Percentiles rank a stretch among this genome's conserved stretches.
Evolutionary conservation across 352 stramenopile genomes (phyloP).

Genomic region (Pythium biforme): DNA sequence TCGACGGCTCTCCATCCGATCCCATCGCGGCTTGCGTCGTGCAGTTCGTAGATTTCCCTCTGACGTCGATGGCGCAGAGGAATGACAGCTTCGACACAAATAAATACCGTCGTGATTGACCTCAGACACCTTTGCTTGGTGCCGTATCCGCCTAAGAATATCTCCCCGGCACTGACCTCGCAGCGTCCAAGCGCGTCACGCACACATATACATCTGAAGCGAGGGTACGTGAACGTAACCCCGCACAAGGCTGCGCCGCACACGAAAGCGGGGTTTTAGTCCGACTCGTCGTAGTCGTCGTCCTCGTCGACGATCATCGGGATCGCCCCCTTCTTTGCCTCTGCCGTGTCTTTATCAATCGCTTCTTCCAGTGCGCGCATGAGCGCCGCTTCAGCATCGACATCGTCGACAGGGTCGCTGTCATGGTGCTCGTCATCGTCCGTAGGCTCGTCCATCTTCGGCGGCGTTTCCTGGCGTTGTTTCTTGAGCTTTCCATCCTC

Average conservation of each 20-base stretch:
- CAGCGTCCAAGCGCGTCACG: not conserved
- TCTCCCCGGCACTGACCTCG: not conserved
- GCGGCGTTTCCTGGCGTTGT: conserved; percentile 3
- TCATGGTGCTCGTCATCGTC: not conserved
- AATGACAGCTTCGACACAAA: not conserved
- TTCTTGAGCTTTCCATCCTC: conserved; percentile 6
- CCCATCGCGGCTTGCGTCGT: not conserved
- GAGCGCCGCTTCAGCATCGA: conserved; percentile 14
- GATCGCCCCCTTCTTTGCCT: not conserved
- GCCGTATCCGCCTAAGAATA: conserved; percentile 11
- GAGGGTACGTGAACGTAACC: not conserved
- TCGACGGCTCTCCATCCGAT: conserved; percentile 7
- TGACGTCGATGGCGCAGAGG: not conserved
- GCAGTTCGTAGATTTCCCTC: not conserved
- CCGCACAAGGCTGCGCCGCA: not conserved
- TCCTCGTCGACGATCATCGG: conserved; percentile 19
- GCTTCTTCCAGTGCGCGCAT: conserved; percentile 20
- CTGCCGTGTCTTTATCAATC: conserved; percentile 7
- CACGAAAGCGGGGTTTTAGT: conserved; percentile 12
- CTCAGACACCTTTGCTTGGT: no score
- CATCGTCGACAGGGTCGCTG: not conserved
- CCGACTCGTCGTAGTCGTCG: conserved; percentile 36
- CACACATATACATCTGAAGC: not conserved
- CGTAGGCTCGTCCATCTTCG: not conserved
- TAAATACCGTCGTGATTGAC: not conserved